These are phyloP conservation scores for Geranomyces michiganensis DNA, from an alignment of 192 early-diverging fungal genomes.

Conservation along the genomic window DNA sequence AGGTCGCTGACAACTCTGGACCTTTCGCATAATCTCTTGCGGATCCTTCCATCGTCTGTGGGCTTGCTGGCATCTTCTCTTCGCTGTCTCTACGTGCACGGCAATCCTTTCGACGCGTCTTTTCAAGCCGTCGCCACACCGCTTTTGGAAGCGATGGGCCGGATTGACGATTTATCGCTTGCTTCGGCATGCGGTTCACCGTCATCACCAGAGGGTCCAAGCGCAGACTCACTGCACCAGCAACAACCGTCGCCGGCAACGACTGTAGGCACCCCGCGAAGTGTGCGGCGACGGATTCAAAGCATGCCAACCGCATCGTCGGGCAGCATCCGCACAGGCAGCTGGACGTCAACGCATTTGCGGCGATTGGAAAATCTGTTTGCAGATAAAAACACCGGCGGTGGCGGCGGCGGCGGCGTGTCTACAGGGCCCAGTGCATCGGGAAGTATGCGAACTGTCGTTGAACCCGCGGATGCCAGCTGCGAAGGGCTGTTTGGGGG, in stretches of 20 bases:
- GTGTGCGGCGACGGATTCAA: background rate
- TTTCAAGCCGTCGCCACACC: constrained; percentile 11
- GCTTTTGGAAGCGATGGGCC: constrained; percentile 11
- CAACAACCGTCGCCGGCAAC: too few species aligned
- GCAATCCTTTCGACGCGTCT: constrained; percentile 30
- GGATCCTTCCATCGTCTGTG: constrained; percentile 47
- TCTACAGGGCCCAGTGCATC: too few species aligned
- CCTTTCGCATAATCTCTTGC: constrained; percentile 42
- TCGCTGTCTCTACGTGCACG: constrained; percentile 22
- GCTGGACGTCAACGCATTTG: constrained; percentile 7
- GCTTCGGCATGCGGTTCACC: too few species aligned
- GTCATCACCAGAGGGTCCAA: background rate
- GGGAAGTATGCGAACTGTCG: too few species aligned
- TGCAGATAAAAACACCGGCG: background rate
- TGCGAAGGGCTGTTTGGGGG: constrained; percentile 11
- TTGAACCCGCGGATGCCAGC: background rate
- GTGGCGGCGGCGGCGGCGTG: too few species aligned
- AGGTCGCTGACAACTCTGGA: constrained; percentile 35
- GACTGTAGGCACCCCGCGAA: background rate
- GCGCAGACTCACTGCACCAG: too few species aligned
- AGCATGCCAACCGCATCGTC: background rate
- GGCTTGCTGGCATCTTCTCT: constrained; percentile 39
- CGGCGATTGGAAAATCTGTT: background rate
- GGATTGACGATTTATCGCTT: too few species aligned
- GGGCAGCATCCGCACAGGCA: background rate